A percentile compares a stretch with the other conserved stretches of the same genome.
phyloP scores from a whole-genome alignment of 2,329 filamentous ascomycete species.

The Neonectria neomacrospora region DNA sequence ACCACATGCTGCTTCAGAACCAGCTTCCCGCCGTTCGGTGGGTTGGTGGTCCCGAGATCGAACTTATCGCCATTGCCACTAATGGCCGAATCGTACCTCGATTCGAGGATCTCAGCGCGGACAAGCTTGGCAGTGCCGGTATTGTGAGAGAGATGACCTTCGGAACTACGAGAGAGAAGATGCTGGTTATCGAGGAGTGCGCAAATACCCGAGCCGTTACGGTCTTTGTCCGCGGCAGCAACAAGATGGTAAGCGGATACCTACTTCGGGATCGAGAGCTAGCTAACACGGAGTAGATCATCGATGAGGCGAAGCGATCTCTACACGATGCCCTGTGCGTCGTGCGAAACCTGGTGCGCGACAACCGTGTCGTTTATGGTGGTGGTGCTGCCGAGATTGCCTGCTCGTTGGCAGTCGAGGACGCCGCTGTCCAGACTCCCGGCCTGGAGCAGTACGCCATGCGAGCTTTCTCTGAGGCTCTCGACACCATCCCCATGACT shows the following conservation, averaged over 20 bases:
- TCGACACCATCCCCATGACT: slow-evolving; percentile 94
- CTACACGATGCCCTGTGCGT: slow-evolving; percentile 98
- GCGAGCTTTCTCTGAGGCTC: slow-evolving; percentile 95
- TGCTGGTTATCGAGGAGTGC: slow-evolving; percentile 99
- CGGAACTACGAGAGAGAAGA: slow-evolving; percentile 98
- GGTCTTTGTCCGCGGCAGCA: slow-evolving; percentile 94
- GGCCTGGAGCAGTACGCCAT: slow-evolving; percentile 99
- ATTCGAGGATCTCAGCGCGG: slow-evolving; percentile 91
- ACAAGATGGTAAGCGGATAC: slow-evolving; percentile 86
- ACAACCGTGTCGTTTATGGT: slow-evolving; percentile 97
- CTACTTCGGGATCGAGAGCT: neutral
- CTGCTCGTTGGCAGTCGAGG: slow-evolving; percentile 95
- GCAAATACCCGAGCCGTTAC: slow-evolving; percentile 97
- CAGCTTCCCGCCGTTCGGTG: slow-evolving; percentile 94
- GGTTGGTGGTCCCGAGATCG: slow-evolving; percentile 98
- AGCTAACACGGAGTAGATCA: slow-evolving; percentile 72
- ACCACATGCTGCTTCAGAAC: slow-evolving; percentile 96
- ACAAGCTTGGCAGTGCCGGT: slow-evolving; percentile 91
- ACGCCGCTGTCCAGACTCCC: slow-evolving; percentile 92
- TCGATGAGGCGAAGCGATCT: slow-evolving; percentile 98
- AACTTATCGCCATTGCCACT: slow-evolving; percentile 97
- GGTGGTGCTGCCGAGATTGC: slow-evolving; percentile 97
- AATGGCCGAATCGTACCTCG: slow-evolving; percentile 97
- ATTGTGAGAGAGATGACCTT: slow-evolving; percentile 95
- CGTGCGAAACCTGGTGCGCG: slow-evolving; percentile 92